A percentile compares a stretch with the other conserved stretches of the same genome.
These are phyloP conservation scores for Coffea humblotiana DNA, from an alignment of 305 asterid genomes.

Conservation along the genomic window DNA sequence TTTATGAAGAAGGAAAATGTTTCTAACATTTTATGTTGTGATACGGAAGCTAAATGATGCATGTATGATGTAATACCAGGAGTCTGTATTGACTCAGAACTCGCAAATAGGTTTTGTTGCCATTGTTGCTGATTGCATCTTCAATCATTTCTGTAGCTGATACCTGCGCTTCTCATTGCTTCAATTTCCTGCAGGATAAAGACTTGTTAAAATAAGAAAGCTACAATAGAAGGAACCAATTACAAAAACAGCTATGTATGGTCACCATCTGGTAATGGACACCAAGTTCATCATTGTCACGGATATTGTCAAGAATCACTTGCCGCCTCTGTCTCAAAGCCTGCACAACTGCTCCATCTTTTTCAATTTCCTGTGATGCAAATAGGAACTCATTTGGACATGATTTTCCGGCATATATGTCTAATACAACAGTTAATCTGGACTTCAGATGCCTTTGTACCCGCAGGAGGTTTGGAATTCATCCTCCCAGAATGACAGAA, in stretches of 20 bases:
- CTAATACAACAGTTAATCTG: not conserved
- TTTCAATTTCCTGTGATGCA: slow-evolving; percentile 58
- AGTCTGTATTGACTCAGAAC: slow-evolving; percentile 92
- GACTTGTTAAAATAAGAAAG: slow-evolving; percentile 17
- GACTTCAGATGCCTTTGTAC: not conserved
- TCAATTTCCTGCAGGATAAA: slow-evolving; percentile 69
- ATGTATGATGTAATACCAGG: slow-evolving; percentile 51
- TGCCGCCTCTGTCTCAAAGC: slow-evolving; percentile 83
- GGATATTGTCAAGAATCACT: slow-evolving; percentile 89
- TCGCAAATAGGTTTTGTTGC: slow-evolving; percentile 82
- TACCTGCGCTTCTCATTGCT: slow-evolving; percentile 72
- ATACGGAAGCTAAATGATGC: not conserved
- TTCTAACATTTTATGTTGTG: not conserved
- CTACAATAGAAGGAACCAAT: slow-evolving; percentile 18
- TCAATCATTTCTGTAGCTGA: slow-evolving; percentile 87
- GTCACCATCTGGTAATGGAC: slow-evolving; percentile 76
- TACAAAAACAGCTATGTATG: slow-evolving; percentile 12
- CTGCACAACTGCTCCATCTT: slow-evolving; percentile 74
- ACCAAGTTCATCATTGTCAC: slow-evolving; percentile 95
- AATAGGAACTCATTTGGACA: slow-evolving; percentile 1
- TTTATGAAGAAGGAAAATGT: not conserved
- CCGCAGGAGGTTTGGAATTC: not conserved
- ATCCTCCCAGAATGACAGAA: not conserved
- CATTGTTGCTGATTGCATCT: slow-evolving; percentile 82
- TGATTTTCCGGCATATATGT: not conserved